Evolutionary conservation across 108 stramenopile genomes (phyloP).

Genomic region (Seminavis robusta): DNA sequence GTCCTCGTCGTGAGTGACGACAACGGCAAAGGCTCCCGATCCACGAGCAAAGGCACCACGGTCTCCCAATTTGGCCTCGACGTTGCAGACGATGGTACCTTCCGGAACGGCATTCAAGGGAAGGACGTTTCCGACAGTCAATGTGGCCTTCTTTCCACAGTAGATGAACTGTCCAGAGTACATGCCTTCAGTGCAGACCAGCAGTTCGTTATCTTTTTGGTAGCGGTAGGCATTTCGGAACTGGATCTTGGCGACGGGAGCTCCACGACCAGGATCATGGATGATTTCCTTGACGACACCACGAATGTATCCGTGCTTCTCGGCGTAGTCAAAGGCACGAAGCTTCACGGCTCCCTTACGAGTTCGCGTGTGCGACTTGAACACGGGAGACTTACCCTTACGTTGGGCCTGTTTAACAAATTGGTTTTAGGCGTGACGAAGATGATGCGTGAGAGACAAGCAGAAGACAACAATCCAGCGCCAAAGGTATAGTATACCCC

Average conservation of each 20-base stretch:
- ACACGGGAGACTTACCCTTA: slow-evolving; percentile 97
- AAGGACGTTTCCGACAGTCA: slow-evolving; percentile 96
- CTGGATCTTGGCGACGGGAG: slow-evolving; percentile 96
- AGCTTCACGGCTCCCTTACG: slow-evolving; percentile 99
- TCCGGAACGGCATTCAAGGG: slow-evolving; percentile 93
- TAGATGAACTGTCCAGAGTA: slow-evolving; percentile 99
- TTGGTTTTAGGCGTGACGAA: slow-evolving; percentile 3
- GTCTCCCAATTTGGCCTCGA: slow-evolving; percentile 94
- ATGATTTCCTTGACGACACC: slow-evolving; percentile 98
- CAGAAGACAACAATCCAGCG: not conserved
- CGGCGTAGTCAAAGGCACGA: slow-evolving; percentile 94
- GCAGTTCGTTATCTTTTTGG: slow-evolving; percentile 92
- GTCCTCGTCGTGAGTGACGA: slow-evolving; percentile 98
- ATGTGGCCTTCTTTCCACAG: slow-evolving; percentile 97
- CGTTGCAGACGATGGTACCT: slow-evolving; percentile 99
- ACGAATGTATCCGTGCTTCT: slow-evolving; percentile 97
- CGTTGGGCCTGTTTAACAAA: slow-evolving; percentile 72
- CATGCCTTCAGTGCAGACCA: slow-evolving; percentile 98
- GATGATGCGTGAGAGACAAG: not conserved
- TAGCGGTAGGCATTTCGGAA: slow-evolving; percentile 98
- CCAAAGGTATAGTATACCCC: not conserved
- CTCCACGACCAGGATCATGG: slow-evolving; percentile 98
- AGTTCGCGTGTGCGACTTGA: slow-evolving; percentile 94
- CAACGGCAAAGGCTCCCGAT: slow-evolving; percentile 97
- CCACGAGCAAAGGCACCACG: slow-evolving; percentile 95